Evolutionary conservation across 306 rosid genomes (phyloP), one percentile per base, ranked within the genome.

Genomic region (Alnus rubra): DNA sequence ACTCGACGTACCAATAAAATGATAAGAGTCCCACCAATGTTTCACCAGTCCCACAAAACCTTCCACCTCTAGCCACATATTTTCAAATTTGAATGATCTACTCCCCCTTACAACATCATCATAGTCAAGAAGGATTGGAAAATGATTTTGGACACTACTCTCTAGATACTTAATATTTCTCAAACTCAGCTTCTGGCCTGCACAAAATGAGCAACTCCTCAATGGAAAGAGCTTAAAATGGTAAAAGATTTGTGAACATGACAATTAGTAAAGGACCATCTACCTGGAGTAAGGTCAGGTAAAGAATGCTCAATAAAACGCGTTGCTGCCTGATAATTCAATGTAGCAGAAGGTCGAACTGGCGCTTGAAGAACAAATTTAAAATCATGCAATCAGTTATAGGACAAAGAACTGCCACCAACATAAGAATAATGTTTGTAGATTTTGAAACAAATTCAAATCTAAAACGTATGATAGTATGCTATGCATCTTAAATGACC

Each of bases 241-340:
- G 69, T 42, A 42, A 39, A 81, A 71, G 53, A 80, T 73, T 64
- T 9, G 23, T 45, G 15, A 15, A 39, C 2, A 53, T 51, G 9
- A 73, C 5, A 28, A 31, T 48, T 68, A 31, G 70, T 4, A 69
- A 74, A 74, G 68, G 31, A 86, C 44, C 54, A 85, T 88, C 62
- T 76, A 95, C 99, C 97, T 80, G 74, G 68, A 28, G 94, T 90
- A 50, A 95, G 98, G 84, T 93, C 94, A 4, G 98, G 99, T 83
- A 95, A 84, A 79, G 98, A 90, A 82, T 91, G 94, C 76, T 82
- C 94, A 4, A 95, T 93, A 81, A 95, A 91, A 72, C 99, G 98
- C 4, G 92, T 88, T 39, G 99, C 98, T n/a, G 98, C 99, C 81
- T 78, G 89, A 80, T 80, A 65, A 77, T 95, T 91, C 87, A 95